Conservation (phyloP, 495 filamentous ascomycete genomes). For the Pyrenula aspistea region DNA sequence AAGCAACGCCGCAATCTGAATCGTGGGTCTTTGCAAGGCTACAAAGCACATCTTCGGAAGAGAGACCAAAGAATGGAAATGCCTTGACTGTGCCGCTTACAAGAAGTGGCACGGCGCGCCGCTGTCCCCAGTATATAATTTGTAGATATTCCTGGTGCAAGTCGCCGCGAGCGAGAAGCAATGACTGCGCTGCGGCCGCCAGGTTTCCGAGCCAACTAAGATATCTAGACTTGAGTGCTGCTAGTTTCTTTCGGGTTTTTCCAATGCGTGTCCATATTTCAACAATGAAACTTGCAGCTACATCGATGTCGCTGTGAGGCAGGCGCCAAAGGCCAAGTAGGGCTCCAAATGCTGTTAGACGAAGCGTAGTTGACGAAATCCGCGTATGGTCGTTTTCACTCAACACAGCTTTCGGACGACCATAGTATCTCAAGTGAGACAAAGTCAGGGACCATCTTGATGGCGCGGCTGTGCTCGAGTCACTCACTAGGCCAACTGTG, state of each 20-base stretch:
- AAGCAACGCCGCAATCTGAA: background rate
- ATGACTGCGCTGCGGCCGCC: background rate
- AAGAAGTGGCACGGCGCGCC: background rate
- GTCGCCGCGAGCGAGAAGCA: background rate
- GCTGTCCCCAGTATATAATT: background rate
- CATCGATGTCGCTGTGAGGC: background rate
- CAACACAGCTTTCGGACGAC: constrained; percentile 4
- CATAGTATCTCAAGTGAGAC: constrained; percentile 7
- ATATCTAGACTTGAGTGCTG: background rate
- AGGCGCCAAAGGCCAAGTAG: background rate
- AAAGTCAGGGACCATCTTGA: constrained; percentile 8
- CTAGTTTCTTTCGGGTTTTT: background rate
- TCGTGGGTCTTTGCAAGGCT: background rate
- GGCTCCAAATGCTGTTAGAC: background rate
- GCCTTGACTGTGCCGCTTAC: background rate
- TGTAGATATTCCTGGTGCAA: background rate
- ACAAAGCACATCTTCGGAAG: background rate
- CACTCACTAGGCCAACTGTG: constrained; percentile 11
- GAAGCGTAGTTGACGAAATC: background rate
- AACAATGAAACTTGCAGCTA: background rate
- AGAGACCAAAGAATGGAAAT: background rate
- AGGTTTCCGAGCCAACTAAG: background rate
- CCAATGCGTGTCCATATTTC: background rate
- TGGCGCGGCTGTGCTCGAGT: background rate
- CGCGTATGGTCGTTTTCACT: constrained; percentile 8